A percentile compares a stretch with the other conserved stretches of the same genome.
Conservation (phyloP, 176 grass and related monocot species). For the Tuctoria greenei region DNA sequence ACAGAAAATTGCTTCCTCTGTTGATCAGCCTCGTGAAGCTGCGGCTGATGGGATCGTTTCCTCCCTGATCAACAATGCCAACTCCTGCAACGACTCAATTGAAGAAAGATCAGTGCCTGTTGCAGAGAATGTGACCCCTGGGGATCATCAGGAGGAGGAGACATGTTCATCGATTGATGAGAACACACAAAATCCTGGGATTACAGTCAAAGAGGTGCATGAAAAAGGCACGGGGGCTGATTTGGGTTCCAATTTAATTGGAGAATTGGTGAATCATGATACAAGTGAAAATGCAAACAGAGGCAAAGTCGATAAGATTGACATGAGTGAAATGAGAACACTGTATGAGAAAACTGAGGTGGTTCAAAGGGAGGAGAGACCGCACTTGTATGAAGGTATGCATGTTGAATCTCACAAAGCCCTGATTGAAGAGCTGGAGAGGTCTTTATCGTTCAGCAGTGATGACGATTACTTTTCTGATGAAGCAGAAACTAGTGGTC, state of each 20-base stretch:
- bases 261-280: background rate
- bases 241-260: background rate
- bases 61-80: background rate
- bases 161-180: background rate
- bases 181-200: background rate
- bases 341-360: constrained; percentile 21
- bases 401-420: constrained; percentile 46
- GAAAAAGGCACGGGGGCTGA: background rate
- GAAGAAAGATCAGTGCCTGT: background rate
- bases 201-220: constrained; percentile 23
- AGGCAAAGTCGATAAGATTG: background rate
- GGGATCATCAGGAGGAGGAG: background rate
- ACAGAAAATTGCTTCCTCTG: constrained; percentile 3
- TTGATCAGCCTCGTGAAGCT: constrained; percentile 8
- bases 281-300: background rate
- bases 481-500: constrained; percentile 28
- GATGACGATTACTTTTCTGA: constrained; percentile 45
- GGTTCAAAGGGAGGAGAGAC: constrained; percentile 4
- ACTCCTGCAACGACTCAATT: background rate
- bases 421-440: constrained; percentile 58
- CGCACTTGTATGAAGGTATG: background rate
- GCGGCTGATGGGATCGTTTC: background rate
- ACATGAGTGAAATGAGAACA: background rate
- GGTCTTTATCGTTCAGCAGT: constrained; percentile 49
- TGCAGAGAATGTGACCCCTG: background rate